Evolutionary conservation across 1,139 yeast species (phyloP).

Genomic region (Yamadazyma blattariae): DNA sequence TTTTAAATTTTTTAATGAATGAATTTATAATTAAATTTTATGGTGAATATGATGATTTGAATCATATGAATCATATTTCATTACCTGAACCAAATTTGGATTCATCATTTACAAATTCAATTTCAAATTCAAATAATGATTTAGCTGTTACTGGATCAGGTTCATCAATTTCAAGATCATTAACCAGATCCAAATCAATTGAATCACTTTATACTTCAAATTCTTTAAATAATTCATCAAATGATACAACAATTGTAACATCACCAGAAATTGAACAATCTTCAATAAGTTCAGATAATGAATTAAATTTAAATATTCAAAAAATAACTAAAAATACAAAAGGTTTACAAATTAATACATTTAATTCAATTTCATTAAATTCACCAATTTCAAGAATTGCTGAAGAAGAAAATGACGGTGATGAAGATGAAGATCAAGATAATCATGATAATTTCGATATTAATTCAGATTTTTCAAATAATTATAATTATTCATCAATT

Average conservation of each 20-base stretch:
- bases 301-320: slow-evolving; percentile 1
- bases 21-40: slow-evolving; percentile 13
- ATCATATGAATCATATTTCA: slow-evolving; percentile 2
- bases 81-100: slow-evolving; percentile 16
- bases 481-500: not conserved
- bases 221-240: slow-evolving; percentile 4
- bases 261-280: slow-evolving; percentile 8
- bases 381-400: slow-evolving; percentile 9
- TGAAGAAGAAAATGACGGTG: slow-evolving; percentile 10
- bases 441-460: slow-evolving; percentile 2
- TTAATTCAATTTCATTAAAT: slow-evolving; percentile 1
- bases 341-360: slow-evolving; percentile 5
- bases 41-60: slow-evolving; percentile 6
- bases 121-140: slow-evolving; percentile 3
- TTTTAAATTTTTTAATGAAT: slow-evolving; percentile 10
- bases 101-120: slow-evolving; percentile 5
- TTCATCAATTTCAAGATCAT: not conserved
- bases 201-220: slow-evolving; percentile 2
- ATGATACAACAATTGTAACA: slow-evolving; percentile 1
- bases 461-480: not conserved
- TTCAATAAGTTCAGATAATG: slow-evolving; percentile 2
- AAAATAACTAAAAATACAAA: slow-evolving; percentile 5
- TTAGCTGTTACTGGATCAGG: not conserved
- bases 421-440: too few species aligned
- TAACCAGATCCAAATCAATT: slow-evolving; percentile 3